phyloP scores from a whole-genome alignment of 2,329 filamentous ascomycete genomes.

The Trichothecium roseum region DNA sequence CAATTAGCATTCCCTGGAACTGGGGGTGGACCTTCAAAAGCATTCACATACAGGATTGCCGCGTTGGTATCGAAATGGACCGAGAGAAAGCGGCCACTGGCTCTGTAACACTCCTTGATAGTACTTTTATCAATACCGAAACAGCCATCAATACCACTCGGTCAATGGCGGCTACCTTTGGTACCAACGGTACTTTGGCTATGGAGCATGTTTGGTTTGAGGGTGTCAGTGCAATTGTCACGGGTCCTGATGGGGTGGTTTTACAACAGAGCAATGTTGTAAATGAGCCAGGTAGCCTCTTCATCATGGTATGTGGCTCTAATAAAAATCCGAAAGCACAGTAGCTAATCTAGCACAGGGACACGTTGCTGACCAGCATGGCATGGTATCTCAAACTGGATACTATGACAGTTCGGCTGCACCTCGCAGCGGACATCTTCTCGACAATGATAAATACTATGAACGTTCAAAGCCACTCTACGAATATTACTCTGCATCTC shows the following conservation, averaged over 20 bases:
- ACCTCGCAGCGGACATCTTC: constrained; percentile 27
- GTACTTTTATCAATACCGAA: constrained; percentile 54
- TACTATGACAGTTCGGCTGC: constrained; percentile 9
- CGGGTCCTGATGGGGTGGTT: constrained; percentile 10
- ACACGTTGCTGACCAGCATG: constrained; percentile 12
- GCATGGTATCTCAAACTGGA: constrained; percentile 12
- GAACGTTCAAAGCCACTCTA: constrained; percentile 50
- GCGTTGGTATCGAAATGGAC: constrained; percentile 57
- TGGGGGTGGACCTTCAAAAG: constrained; percentile 70
- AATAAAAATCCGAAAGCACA: accelerated
- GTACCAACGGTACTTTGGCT: constrained; percentile 30
- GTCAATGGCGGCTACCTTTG: constrained; percentile 15
- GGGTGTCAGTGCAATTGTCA: constrained; percentile 18
- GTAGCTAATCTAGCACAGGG: constrained; percentile 12
- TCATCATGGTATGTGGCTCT: constrained; percentile 14
- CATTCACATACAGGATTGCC: constrained; percentile 51
- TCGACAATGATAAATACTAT: constrained; percentile 48
- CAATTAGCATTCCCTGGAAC: constrained; percentile 63
- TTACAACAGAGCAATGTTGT: constrained; percentile 7
- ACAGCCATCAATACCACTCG: constrained; percentile 58
- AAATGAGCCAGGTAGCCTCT: constrained; percentile 8
- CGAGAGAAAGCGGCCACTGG: constrained; percentile 48
- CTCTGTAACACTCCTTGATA: constrained; percentile 67
- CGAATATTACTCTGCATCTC: not conserved
- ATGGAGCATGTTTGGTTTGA: constrained; percentile 37